Base-by-base conservation (phyloP, 2,329 filamentous ascomycete species). In the Colletotrichum filicis region DNA sequence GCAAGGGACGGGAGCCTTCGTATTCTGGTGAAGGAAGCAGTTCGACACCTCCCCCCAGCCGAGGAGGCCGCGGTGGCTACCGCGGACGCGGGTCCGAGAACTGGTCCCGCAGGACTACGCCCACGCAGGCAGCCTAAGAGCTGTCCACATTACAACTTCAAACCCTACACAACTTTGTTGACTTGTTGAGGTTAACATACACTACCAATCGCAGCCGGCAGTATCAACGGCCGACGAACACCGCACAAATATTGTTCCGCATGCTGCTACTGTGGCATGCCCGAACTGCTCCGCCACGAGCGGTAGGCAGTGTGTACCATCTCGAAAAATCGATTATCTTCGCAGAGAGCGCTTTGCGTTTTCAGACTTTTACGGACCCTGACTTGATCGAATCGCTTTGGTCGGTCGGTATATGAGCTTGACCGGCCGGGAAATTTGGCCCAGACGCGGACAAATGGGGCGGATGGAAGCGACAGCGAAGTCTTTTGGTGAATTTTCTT, bases 11-110 rank as follows among this genome's bases (percentile, higher is more conserved):
- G 14, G 74, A 75, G n/a, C 49, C 73, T 22, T 75, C 74, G 1
- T 70, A 75, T n/a, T 63, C 73, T 16, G 66, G 66, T 12, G 74
- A 75, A 24, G 60, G 49, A 22, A 73, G 65, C 68, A 52, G 24
- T 46, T 53, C 71, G 19, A 52, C 53, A 26, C 80, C 66, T 78
- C 80, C 12, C 75, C 77, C 37, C 56, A 72, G 79, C 63, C 81
- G 85, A 57, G 80, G 81, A 71, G 78, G 80, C 56, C 84, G 85
- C 24, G 83, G 85, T 56, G 77, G 77, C 24, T 86, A 84, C 71
- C 82, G 85, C 42, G 80, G 81, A 53, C 80, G 83, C 69, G 79
- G 78, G 28, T 81, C 83, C 14, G 84, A 86, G 5, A 83, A 78
- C 70, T 87, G 85, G 86, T 81, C 79, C 57, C 82, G 85, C 9